Evolutionary conservation across 345 rosid genomes (phyloP), one percentile per base, ranked within the genome.

Genomic region (Fremontodendron californicum): DNA sequence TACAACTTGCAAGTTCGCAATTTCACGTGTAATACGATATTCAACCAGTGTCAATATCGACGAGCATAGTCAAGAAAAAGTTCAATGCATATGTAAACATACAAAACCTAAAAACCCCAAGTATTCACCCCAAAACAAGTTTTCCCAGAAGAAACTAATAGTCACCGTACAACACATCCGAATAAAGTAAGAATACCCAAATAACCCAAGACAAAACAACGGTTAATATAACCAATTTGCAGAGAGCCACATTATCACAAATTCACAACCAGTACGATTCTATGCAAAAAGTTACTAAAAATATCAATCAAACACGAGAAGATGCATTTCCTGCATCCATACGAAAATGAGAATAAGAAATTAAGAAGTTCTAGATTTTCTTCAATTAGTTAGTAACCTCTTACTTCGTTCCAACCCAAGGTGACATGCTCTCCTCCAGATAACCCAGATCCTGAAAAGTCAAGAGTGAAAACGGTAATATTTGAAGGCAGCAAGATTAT

Each of bases 381-480:
- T 68, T 69, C 74, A 51, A 52, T 55, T 80, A 73, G 75, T 39
- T 43, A 77, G 48, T 74, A 42, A 74, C 52, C 42, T 79, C 91
- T 80, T 82, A 94, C 95, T 87, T 93, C 98, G 78, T 91, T 77
- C 94, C 97, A 90, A 25, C 97, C 98, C 72, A 94, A 76, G 74
- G 93, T 88, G 45, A 93, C 98, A 84, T 89, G 84, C 66, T 94
- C 97, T 73, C 98, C 95, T 48, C 91, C 92, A 65, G 95, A 91
- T 76, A 91, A 84, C 73, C 98, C 94, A 69, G 98, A 91, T 78
- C 98, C 97, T 46, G 97, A 89, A 79, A 94, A 94, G 83, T 93
- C 98, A 78, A 93, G 95, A 42, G 98, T 82, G 76, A 94, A 93
- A 85, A 94, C 94, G 43, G 98, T 89, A 60, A 93, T 93, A 78